phyloP scores from a whole-genome alignment of 352 stramenopile genomes.

The Globisporangium cystogenes region DNA sequence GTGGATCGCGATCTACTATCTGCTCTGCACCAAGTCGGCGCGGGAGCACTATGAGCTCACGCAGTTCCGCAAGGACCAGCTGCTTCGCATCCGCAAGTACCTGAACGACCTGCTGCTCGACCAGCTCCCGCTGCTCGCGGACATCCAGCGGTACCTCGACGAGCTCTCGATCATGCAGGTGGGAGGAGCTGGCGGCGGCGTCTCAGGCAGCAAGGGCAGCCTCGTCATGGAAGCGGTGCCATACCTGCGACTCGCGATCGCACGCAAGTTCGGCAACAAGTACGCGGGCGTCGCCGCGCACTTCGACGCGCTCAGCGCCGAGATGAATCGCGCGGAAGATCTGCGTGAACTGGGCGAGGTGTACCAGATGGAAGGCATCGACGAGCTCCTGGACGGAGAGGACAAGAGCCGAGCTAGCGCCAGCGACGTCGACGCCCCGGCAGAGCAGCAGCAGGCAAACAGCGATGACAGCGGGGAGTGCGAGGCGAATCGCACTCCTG shows the following conservation, averaged over 20 bases:
- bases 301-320: constrained; percentile 41
- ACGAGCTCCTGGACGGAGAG: constrained; percentile 56
- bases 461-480: constrained; percentile 5
- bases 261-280: constrained; percentile 31
- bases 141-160: constrained; percentile 94
- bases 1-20: constrained; percentile 94
- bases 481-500: not conserved
- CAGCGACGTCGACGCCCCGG: not conserved
- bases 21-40: constrained; percentile 89
- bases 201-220: constrained; percentile 25
- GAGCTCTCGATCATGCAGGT: constrained; percentile 93
- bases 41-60: constrained; percentile 94
- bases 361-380: constrained; percentile 77
- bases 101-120: constrained; percentile 93
- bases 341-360: constrained; percentile 61
- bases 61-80: constrained; percentile 90
- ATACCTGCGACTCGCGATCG: constrained; percentile 50
- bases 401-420: not conserved
- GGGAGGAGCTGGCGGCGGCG: constrained; percentile 3
- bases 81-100: constrained; percentile 94
- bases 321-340: constrained; percentile 51
- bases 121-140: constrained; percentile 92
- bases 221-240: constrained; percentile 81
- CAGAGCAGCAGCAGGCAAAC: constrained; percentile 1
- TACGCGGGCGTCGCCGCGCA: constrained; percentile 31